Evolutionary conservation across 2,329 filamentous ascomycete genomes (phyloP).

Genomic region (Bipolaris bicolor): DNA sequence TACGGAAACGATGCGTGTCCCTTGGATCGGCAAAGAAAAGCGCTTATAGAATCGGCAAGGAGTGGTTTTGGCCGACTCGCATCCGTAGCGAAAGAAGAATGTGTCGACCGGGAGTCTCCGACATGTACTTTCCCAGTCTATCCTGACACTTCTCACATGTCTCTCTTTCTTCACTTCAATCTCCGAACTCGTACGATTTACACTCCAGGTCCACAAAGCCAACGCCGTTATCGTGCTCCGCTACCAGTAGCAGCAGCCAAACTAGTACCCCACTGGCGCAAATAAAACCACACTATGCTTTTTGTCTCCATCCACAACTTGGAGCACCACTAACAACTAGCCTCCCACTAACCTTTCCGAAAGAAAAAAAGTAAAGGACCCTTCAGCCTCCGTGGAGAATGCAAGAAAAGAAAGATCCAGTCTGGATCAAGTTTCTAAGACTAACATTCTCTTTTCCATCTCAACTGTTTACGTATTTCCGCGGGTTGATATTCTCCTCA

Average conservation of each 20-base stretch:
- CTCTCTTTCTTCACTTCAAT: background rate
- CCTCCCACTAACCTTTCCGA: background rate
- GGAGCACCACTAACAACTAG: background rate
- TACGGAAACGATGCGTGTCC: background rate
- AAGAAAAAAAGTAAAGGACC: background rate
- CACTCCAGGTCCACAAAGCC: background rate
- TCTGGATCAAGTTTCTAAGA: no score
- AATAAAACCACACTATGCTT: background rate
- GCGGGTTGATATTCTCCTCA: no score
- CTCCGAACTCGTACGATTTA: background rate
- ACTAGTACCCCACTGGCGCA: background rate
- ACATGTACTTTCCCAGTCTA: background rate
- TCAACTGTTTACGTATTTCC: no score
- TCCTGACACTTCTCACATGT: background rate
- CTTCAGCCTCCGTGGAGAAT: background rate
- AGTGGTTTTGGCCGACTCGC: background rate
- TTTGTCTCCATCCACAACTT: background rate
- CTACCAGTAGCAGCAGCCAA: background rate
- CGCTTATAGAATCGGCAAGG: background rate
- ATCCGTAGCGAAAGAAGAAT: slow-evolving; percentile 3
- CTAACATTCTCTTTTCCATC: no score
- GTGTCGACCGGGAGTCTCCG: background rate
- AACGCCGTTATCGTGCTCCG: background rate
- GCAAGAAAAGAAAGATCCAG: no score
- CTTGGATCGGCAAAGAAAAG: background rate